Base-by-base conservation (phyloP, 1,284 basidiomycete genomes). In the Coriolopsis trogii region DNA sequence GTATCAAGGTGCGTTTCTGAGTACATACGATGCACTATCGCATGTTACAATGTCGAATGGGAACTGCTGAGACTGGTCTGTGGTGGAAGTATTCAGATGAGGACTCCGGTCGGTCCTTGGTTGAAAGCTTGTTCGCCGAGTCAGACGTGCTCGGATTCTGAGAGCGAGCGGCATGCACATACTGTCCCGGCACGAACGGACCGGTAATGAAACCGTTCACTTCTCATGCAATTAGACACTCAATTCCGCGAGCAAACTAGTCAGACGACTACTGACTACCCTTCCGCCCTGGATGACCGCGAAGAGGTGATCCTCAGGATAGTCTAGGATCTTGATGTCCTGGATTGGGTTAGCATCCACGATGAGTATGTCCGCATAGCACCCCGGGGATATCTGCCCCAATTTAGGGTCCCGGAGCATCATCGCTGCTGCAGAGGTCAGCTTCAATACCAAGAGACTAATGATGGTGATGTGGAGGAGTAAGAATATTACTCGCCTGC, bases 281-380 rank as follows among this genome's bases (percentile, higher is more conserved):
- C 68, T 56, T 1, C 74, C 74, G 9, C 67, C 68, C 58, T 74
- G 73, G 39, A 76, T 64, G 21, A 76, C 66, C 0, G 63, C 73
- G 9, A 64, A 48, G 7, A 74, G 61, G 54, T 71, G 63, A 24
- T 70, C 60, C 50, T 77, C 63, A 46, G 76, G 67, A 41, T 68
- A 64, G 58, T 79, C 75, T 2, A 80, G 63, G 20, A 79, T 61
- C 0, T 64, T 73, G 25, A 78, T 67, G 56, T 80, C 76, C 29
- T 74, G 69, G 45, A 80, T 62, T 1, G 78, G 78, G 60, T 79
- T 76, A 18, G 63, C 63, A 38, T 73, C 62, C 45, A 80, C 63
- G 10, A 80, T 49, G 21, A 80, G 59, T 4, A 80, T 44, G 55
- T 80, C 78, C 3, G 73, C 78, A 40, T 70, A 70, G 24, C 48